Conservation (phyloP, 2,329 filamentous ascomycete genomes). For the Sporothrix sp. region DNA sequence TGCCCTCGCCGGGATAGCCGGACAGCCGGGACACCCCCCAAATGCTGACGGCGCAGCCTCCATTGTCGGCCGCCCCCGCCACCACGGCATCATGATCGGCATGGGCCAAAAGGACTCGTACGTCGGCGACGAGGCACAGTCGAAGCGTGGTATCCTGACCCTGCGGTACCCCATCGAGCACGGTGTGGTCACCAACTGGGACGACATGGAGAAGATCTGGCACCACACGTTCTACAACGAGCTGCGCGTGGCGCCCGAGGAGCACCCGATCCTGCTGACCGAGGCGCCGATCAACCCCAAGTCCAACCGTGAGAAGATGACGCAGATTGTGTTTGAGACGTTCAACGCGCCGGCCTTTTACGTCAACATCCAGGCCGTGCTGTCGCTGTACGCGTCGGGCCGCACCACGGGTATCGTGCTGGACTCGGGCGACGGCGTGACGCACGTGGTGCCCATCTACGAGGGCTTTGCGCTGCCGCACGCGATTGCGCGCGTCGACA, state of each 20-base stretch:
- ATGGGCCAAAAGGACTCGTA: conserved; percentile 99
- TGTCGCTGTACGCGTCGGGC: conserved; percentile 91
- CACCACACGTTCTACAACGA: conserved; percentile 95
- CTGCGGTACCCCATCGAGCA: conserved; percentile 96
- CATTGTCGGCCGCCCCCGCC: conserved; percentile 98
- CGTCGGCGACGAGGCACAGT: conserved; percentile 99
- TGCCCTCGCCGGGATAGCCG: conserved; percentile 25
- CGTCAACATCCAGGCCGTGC: conserved; percentile 91
- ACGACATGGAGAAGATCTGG: conserved; percentile 99
- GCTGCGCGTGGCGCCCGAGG: conserved; percentile 91
- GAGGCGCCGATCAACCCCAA: conserved; percentile 93
- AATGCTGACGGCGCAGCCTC: conserved; percentile 56
- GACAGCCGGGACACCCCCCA: too few relatives aligned
- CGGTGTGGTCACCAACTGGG: conserved; percentile 98
- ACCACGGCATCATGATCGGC: conserved; percentile 99
- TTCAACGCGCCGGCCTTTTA: conserved; percentile 97
- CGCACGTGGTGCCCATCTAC: conserved; percentile 93
- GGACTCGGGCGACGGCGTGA: conserved; percentile 91
- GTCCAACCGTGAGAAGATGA: conserved; percentile 89
- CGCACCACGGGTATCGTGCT: conserved; percentile 93
- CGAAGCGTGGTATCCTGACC: conserved; percentile 99
- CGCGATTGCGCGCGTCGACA: conserved; percentile 90
- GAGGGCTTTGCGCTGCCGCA: conserved; percentile 96
- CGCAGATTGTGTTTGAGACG: conserved; percentile 96
- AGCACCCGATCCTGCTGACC: conserved; percentile 94